phyloP scores from a whole-genome alignment of 257 asterid species.

The Ligustrum vulgare region DNA sequence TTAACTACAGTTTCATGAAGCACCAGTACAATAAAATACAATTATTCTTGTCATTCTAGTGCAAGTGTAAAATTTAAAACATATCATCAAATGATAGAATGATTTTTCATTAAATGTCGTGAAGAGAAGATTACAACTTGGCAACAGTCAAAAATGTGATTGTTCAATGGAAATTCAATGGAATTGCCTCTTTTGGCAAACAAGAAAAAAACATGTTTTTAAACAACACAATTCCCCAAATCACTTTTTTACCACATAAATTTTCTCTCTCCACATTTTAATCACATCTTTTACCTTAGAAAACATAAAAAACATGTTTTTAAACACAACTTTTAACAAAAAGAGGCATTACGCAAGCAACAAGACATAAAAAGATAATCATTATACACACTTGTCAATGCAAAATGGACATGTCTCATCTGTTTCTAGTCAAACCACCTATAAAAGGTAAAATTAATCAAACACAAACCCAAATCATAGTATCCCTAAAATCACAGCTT shows the following conservation, averaged over 20 bases:
- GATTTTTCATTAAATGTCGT: neutral
- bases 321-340: too few species aligned
- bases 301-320: too few species aligned
- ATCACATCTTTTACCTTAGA: too few species aligned
- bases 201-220: too few species aligned
- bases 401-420: neutral
- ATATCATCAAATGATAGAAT: neutral
- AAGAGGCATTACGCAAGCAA: neutral
- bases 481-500: neutral
- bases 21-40: neutral
- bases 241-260: too few species aligned
- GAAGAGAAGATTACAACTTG: neutral
- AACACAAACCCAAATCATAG: neutral
- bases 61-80: neutral
- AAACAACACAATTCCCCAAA: too few species aligned
- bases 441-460: neutral
- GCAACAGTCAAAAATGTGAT: neutral
- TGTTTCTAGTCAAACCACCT: neutral
- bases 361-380: neutral
- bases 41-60: neutral
- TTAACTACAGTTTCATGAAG: neutral
- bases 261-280: too few species aligned
- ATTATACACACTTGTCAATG: neutral
- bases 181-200: too few species aligned
- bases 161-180: neutral